phyloP scores from a whole-genome alignment of 441 rosid genomes.

The Dalechampia spathulata region DNA sequence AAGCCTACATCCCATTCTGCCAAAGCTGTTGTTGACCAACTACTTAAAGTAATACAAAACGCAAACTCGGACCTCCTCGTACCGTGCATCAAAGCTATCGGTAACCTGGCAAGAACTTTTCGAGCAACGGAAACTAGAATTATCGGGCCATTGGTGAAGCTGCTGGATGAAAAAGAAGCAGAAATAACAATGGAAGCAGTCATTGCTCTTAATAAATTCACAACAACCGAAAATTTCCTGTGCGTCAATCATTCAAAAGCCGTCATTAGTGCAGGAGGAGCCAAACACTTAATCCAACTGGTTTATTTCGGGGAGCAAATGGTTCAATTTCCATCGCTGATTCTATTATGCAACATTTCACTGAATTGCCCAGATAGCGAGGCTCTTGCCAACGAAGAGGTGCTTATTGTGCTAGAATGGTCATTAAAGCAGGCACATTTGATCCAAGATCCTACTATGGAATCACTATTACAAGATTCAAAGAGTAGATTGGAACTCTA shows the following conservation, averaged over 20 bases:
- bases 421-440: slow-evolving; percentile 61
- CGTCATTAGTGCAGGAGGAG: slow-evolving; percentile 61
- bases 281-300: slow-evolving; percentile 60
- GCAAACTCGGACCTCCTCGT: slow-evolving; percentile 57
- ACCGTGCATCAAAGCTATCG: slow-evolving; percentile 67
- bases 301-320: slow-evolving; percentile 71
- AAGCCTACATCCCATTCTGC: slow-evolving; percentile 80
- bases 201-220: slow-evolving; percentile 60
- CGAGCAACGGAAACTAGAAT: too few species aligned
- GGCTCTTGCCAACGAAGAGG: slow-evolving; percentile 63
- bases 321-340: slow-evolving; percentile 45
- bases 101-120: slow-evolving; percentile 79
- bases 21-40: slow-evolving; percentile 67
- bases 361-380: slow-evolving; percentile 79
- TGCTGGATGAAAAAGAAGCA: slow-evolving; percentile 64
- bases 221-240: slow-evolving; percentile 58
- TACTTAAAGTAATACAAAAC: slow-evolving; percentile 50
- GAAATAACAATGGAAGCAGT: slow-evolving; percentile 60
- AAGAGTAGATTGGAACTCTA: slow-evolving; percentile 73
- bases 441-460: slow-evolving; percentile 37
- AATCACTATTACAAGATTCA: slow-evolving; percentile 51
- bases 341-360: slow-evolving; percentile 59
- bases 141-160: slow-evolving; percentile 56
- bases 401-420: slow-evolving; percentile 70
- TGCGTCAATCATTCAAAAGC: slow-evolving; percentile 68